Evolutionary conservation across 352 stramenopile genomes (phyloP).

Genomic region (Globisporangium takayamanum): DNA sequence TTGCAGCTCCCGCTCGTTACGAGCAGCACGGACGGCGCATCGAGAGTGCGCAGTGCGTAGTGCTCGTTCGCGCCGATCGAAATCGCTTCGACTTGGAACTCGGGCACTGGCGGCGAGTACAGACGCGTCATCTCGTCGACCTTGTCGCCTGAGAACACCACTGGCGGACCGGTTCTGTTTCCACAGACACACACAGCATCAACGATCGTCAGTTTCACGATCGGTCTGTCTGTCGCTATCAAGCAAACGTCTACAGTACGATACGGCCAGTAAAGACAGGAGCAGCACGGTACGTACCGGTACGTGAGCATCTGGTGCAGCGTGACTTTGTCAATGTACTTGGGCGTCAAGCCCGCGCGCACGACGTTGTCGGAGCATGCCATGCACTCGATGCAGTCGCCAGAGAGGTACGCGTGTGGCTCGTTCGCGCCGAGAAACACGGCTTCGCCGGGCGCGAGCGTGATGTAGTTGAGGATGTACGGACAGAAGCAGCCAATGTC

Average conservation of each 20-base stretch:
- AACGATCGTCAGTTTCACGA: constrained; percentile 7
- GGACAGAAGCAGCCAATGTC: constrained; percentile 97
- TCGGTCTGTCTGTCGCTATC: too few species aligned
- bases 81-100: constrained; percentile 88
- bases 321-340: constrained; percentile 98
- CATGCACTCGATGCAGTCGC: constrained; percentile 98
- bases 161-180: constrained; percentile 41
- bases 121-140: constrained; percentile 60
- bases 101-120: constrained; percentile 87
- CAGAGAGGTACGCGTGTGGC: constrained; percentile 98
- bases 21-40: constrained; percentile 50
- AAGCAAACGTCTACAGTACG: constrained; percentile 7
- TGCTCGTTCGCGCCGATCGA: constrained; percentile 28
- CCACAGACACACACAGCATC: constrained; percentile 13
- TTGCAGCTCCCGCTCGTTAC: constrained; percentile 33
- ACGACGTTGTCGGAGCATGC: constrained; percentile 99
- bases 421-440: constrained; percentile 99
- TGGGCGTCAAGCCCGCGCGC: constrained; percentile 96
- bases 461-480: constrained; percentile 97
- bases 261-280: neutral
- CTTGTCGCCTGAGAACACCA: constrained; percentile 43
- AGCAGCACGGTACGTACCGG: constrained; percentile 13
- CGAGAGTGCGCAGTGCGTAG: constrained; percentile 28
- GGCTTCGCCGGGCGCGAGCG: constrained; percentile 92
- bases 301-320: constrained; percentile 98